Evolutionary conservation across 257 asterid genomes (phyloP).

Genomic region (Solanum sejunctum): DNA sequence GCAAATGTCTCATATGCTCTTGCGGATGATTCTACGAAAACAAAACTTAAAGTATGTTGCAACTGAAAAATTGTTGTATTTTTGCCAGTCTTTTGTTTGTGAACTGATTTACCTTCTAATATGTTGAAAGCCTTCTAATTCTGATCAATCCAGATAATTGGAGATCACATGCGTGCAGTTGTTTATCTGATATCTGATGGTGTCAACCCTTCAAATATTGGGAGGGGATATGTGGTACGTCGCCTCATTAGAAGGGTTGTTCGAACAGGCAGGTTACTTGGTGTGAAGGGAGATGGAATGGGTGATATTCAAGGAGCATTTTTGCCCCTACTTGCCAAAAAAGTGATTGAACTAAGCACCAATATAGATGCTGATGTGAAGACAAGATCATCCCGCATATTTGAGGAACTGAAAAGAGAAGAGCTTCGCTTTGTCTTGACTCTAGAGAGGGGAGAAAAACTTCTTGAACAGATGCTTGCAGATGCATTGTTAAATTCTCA

Average conservation of each 20-base stretch:
- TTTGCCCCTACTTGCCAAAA: conserved; percentile 66
- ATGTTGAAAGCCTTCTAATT: conserved; percentile 1
- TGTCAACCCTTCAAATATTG: conserved; percentile 84
- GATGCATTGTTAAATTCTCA: conserved; percentile 40
- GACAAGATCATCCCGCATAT: conserved; percentile 47
- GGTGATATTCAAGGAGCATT: conserved; percentile 70
- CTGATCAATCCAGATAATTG: conserved; percentile 51
- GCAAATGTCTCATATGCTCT: conserved; percentile 55
- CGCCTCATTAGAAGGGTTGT: conserved; percentile 90
- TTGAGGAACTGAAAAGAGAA: conserved; percentile 68
- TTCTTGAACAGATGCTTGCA: conserved; percentile 60
- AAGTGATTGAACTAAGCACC: conserved; percentile 59
- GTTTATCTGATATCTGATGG: conserved; percentile 95
- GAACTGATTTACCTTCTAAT: neutral
- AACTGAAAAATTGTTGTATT: neutral
- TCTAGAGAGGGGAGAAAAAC: conserved; percentile 90
- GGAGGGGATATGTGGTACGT: conserved; percentile 91
- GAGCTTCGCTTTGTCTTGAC: conserved; percentile 80
- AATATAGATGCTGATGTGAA: conserved; percentile 62
- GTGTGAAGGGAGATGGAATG: conserved; percentile 64
- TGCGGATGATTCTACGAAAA: conserved; percentile 54
- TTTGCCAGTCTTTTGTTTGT: neutral
- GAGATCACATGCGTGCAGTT: conserved; percentile 94
- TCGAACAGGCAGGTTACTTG: conserved; percentile 78
- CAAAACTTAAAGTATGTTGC: conserved; percentile 56